Evolutionary conservation across 208 protist species (phyloP).

Genomic region (Acanthamoeba triangularis): DNA sequence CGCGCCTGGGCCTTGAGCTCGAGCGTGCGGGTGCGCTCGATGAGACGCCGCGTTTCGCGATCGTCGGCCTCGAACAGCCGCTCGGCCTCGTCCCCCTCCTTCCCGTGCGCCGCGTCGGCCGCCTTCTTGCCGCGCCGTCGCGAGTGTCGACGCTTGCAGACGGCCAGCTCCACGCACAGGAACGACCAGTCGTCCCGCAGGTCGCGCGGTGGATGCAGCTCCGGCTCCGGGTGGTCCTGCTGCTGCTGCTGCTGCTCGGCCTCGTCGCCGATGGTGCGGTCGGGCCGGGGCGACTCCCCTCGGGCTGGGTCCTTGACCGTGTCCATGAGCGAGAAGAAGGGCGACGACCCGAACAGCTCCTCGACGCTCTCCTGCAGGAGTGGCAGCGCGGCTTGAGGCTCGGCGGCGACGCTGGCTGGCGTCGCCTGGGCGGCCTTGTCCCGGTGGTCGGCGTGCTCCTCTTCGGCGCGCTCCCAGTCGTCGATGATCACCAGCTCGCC

Average conservation of each 20-base stretch:
- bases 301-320: background rate
- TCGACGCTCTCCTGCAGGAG: background rate
- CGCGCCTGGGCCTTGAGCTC: background rate
- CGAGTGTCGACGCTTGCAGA: background rate
- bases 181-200: constrained; percentile 35
- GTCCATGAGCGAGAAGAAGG: background rate
- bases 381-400: background rate
- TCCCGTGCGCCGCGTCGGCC: background rate
- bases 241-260: background rate
- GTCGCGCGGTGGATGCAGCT: background rate
- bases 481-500: constrained; percentile 25
- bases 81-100: background rate
- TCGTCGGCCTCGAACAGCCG: background rate
- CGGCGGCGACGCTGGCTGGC: background rate
- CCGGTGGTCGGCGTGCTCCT: background rate
- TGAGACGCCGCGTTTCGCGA: background rate
- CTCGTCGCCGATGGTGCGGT: background rate
- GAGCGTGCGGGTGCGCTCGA: constrained; percentile 24
- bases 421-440: background rate
- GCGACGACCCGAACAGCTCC: background rate
- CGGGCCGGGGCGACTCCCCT: no score
- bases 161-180: constrained; percentile 31
- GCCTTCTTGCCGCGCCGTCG: background rate
- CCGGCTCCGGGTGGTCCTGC: background rate
- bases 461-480: background rate